Evolutionary conservation across 345 rosid genomes (phyloP).

Genomic region (Citrus trifoliata): DNA sequence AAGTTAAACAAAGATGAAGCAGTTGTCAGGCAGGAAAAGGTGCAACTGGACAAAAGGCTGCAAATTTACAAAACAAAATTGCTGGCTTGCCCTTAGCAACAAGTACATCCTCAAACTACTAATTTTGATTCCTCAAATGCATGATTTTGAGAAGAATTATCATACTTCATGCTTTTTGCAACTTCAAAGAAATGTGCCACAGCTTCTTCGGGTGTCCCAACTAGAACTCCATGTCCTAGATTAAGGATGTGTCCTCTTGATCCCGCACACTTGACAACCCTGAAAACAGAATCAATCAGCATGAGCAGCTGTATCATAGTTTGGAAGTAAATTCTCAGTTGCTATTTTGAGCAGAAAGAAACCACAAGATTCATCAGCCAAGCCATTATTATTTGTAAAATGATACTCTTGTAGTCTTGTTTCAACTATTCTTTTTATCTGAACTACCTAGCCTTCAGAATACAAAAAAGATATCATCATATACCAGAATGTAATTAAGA

Average conservation of each 20-base stretch:
- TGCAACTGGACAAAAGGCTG: neutral
- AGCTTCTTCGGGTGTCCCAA: constrained; percentile 93
- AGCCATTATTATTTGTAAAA: neutral
- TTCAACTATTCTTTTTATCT: neutral
- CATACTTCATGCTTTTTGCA: constrained; percentile 57
- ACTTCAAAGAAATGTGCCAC: constrained; percentile 92
- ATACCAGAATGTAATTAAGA: neutral
- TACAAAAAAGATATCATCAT: neutral
- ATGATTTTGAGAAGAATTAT: constrained; percentile 37
- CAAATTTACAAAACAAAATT: constrained; percentile 10
- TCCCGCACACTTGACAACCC: constrained; percentile 87
- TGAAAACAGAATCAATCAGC: constrained; percentile 24
- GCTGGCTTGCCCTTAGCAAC: neutral
- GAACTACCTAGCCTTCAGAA: neutral
- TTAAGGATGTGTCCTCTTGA: constrained; percentile 83
- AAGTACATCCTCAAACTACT: constrained; percentile 42
- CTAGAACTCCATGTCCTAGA: constrained; percentile 89
- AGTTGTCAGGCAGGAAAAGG: constrained; percentile 7
- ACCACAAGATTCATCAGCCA: constrained; percentile 7
- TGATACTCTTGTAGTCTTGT: neutral
- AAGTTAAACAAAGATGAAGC: constrained; percentile 9
- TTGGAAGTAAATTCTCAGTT: neutral
- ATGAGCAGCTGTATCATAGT: neutral
- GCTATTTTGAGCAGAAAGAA: neutral
- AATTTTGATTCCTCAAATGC: constrained; percentile 44